Evolutionary conservation across 139 green algal species (phyloP), one percentile per base, ranked within the genome.

Genomic region (Tetradesmus obliquus): DNA sequence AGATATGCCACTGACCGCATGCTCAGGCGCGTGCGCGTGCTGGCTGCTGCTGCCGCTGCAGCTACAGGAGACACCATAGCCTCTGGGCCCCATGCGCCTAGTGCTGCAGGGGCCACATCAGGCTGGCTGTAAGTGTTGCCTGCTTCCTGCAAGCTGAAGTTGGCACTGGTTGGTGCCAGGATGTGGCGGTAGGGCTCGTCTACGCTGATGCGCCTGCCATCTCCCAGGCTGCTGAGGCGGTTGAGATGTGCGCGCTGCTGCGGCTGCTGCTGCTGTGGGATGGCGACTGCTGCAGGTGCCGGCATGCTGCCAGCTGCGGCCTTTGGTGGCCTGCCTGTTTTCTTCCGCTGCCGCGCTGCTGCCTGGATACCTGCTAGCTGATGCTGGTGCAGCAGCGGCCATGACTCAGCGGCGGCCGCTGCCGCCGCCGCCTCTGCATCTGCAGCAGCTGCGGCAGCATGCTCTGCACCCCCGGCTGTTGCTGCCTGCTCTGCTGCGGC

Each of bases 1-100:
- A 90, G 19, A 22, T 83, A 90, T 9, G 86, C 86, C 15, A 90
- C 51, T 22, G 86, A 90, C 6, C 86, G 86, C 54, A 90, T 53
- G 54, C 86, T 90, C 0, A 90, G 69, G 7, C 84, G 66, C 3
- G 84, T 88, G 22, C 86, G 86, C 45, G 55, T 82, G 8, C 51
- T 51, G 12, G 15, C 24, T 45, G 62, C 86, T 72, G 66, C 32
- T 69, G 45, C 84, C 17, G 60, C 84, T 32, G 84, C 51, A 53
- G 24, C 20, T 15, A 17, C 57, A 88, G 55, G 55, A 71, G 60
- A 71, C 5, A 71, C 3, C 2, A 4, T 71, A 55, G 83, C 55
- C 19, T 88, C 83, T 79, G 83, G 20, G 12, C 15, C 10, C 83
- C 55, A 88, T 13, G 55, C 55, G 55, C 57, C 55, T 5, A 58